Evolutionary conservation across 768 basidiomycete species (phyloP).

Genomic region (Mycena sanguinolenta): DNA sequence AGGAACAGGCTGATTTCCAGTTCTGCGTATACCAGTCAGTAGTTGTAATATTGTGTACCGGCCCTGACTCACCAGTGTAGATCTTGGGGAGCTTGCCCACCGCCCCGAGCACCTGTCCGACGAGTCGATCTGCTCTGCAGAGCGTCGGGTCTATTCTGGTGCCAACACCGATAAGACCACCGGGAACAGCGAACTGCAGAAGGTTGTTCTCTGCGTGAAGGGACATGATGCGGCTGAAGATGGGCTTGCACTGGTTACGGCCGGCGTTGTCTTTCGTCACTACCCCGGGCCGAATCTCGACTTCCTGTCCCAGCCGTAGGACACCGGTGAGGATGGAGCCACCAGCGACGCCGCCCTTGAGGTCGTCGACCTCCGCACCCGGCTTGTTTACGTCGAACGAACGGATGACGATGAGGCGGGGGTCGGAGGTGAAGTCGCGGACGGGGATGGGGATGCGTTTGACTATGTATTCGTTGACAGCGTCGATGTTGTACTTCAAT

Average conservation of each 20-base stretch:
- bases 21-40: slow-evolving; percentile 58
- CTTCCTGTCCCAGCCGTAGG: slow-evolving; percentile 89
- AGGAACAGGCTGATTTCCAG: slow-evolving; percentile 95
- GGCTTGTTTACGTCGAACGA: slow-evolving; percentile 99
- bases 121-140: slow-evolving; percentile 95
- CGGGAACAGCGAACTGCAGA: slow-evolving; percentile 94
- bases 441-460: slow-evolving; percentile 95
- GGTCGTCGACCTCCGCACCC: slow-evolving; percentile 94
- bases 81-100: slow-evolving; percentile 95
- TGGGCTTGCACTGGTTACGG: slow-evolving; percentile 91
- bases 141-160: slow-evolving; percentile 97
- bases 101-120: slow-evolving; percentile 96
- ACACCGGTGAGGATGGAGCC: slow-evolving; percentile 96
- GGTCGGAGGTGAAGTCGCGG: slow-evolving; percentile 92
- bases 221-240: slow-evolving; percentile 91
- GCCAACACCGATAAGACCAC: slow-evolving; percentile 98
- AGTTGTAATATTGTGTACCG: not conserved
- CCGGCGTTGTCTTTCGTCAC: slow-evolving; percentile 95
- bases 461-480: slow-evolving; percentile 98
- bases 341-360: slow-evolving; percentile 98
- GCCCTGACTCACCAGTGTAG: slow-evolving; percentile 78
- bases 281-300: slow-evolving; percentile 97
- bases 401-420: slow-evolving; percentile 97
- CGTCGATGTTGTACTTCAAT: slow-evolving; percentile 98
- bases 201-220: slow-evolving; percentile 96